Evolutionary conservation across 768 basidiomycete species (phyloP).

Genomic region (Suillus alpinus): DNA sequence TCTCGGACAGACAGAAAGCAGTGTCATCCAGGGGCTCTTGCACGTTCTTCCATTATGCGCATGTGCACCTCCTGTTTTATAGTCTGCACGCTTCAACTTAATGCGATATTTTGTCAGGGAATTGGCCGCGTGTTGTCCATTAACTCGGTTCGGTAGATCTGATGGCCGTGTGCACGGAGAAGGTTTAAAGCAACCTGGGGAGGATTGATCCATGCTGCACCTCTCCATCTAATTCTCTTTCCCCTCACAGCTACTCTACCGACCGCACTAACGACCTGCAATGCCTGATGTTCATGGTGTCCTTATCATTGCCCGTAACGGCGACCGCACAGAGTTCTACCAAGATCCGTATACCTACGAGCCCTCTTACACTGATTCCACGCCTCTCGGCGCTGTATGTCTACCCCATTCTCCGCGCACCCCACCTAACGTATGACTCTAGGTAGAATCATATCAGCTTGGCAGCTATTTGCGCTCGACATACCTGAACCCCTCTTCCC

Average conservation of each 20-base stretch:
- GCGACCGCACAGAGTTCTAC: constrained; percentile 65
- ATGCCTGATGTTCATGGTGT: constrained; percentile 63
- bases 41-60: neutral
- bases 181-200: constrained; percentile 1
- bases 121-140: neutral
- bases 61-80: neutral
- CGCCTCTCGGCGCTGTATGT: constrained; percentile 72
- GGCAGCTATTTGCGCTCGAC: constrained; percentile 58
- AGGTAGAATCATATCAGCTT: constrained; percentile 69
- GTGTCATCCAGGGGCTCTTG: neutral
- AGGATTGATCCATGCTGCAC: neutral
- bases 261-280: neutral
- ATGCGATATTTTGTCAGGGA: neutral
- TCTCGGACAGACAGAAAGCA: neutral
- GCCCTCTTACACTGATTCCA: constrained; percentile 61
- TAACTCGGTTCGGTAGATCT: neutral
- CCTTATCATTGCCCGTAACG: constrained; percentile 73
- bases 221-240: neutral
- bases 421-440: constrained; percentile 9
- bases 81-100: neutral
- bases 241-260: neutral
- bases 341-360: constrained; percentile 73
- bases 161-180: neutral
- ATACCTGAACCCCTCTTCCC: constrained; percentile 64
- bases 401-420: neutral